Base-by-base conservation (phyloP, 345 rosid genomes). In the Aegle marmelos region DNA sequence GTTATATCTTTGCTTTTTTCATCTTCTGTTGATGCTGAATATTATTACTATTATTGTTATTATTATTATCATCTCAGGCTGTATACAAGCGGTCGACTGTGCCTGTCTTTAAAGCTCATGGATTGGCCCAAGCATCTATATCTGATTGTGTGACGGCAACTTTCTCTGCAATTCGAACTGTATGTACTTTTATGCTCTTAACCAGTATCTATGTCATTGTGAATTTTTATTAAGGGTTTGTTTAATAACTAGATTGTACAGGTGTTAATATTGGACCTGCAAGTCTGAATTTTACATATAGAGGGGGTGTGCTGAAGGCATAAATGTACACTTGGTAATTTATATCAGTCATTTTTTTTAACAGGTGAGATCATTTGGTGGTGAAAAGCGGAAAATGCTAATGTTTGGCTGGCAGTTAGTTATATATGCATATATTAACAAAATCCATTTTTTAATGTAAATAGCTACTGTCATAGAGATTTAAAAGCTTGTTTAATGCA, bases 311-410 rank as follows among this genome's bases (percentile, higher is more conserved):
- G 27, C n/a, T 41, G 45, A 45, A 77, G 68, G 25, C 31, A 57
- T 73, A 76, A 7, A 78, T 48, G 30, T 45, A 16, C 48, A 78
- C 57, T 41, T 67, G 74, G 70, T 79, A 53, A 72, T 70, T 80
- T 62, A 72, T 54, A 25, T 74, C 70, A n/a, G 25, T 58, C 48
- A 63, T 19, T n/a, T 83, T 27, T 82, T 79, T 66, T 79, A 76
- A 53, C 71, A 93, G 99, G 99, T 95, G 66, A 90, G 99, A 86
- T 95, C 98, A n/a, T 95, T 95, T 85, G 88, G 99, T 63, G 99
- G 99, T 75, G 99, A 95, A 86, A 93, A 87, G 80, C 92, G 87
- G 70, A 98, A 93, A 84, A 93, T 95, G 99, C 85, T 81, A 73
- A 85, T 88, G 87, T 92, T 95, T 70, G 97, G 97, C 78, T 80